Conservation (phyloP, 2,329 filamentous ascomycete genomes). For the Xylariaceae sp. region DNA sequence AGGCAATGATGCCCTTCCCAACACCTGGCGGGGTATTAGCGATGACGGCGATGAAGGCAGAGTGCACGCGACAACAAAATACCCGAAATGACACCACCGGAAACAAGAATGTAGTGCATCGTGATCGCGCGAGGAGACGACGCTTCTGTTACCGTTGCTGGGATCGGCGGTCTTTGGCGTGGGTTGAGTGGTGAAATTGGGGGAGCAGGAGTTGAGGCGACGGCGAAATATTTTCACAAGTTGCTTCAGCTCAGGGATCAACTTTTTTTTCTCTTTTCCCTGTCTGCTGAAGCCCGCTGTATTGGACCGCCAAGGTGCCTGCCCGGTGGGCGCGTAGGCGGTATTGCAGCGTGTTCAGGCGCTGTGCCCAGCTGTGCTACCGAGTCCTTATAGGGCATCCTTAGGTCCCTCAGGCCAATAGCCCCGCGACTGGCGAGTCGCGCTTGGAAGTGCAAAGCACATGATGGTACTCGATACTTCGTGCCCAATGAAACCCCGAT, state of each 20-base stretch:
- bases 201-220: slow-evolving; percentile 1
- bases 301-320: neutral
- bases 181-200: slow-evolving; percentile 18
- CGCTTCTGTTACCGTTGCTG: neutral
- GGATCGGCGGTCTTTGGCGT: slow-evolving; percentile 6
- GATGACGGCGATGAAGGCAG: slow-evolving; percentile 6
- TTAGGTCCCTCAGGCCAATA: too few relatives aligned
- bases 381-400: too few relatives aligned
- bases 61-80: slow-evolving; percentile 13
- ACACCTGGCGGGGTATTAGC: slow-evolving; percentile 21
- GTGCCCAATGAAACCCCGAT: too few relatives aligned
- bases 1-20: slow-evolving; percentile 29
- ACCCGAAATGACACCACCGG: slow-evolving; percentile 57
- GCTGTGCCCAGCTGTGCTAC: too few relatives aligned
- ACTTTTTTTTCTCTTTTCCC: slow-evolving; percentile 9
- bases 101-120: slow-evolving; percentile 81
- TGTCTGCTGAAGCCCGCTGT: neutral
- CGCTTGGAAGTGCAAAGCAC: too few relatives aligned
- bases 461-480: too few relatives aligned
- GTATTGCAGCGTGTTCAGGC: too few relatives aligned
- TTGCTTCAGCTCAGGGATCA: slow-evolving; percentile 2
- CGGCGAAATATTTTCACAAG: slow-evolving; percentile 15
- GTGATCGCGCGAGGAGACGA: slow-evolving; percentile 31
- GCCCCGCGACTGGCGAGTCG: too few relatives aligned
- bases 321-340: neutral